Evolutionary conservation across 805 yeast species (phyloP).

Genomic region (Isabelozyma heimii): DNA sequence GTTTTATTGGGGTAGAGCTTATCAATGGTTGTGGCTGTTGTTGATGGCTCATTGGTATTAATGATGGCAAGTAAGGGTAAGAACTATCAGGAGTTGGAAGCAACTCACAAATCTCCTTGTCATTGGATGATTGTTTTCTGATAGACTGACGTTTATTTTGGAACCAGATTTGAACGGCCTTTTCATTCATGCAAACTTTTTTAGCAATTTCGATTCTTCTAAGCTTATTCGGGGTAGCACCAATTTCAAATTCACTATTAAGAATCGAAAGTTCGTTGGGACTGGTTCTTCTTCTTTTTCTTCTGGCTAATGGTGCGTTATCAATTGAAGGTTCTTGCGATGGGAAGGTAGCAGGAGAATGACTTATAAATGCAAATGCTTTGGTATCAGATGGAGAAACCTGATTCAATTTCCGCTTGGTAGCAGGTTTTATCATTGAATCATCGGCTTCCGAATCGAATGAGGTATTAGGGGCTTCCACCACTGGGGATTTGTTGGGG

Average conservation of each 20-base stretch:
- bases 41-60: not conserved
- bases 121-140: slow-evolving; percentile 45
- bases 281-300: slow-evolving; percentile 93
- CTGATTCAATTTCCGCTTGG: not conserved
- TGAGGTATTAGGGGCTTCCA: slow-evolving; percentile 6
- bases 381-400: slow-evolving; percentile 16
- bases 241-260: slow-evolving; percentile 72
- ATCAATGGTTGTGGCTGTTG: slow-evolving; percentile 8
- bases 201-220: slow-evolving; percentile 77
- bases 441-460: slow-evolving; percentile 2
- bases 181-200: slow-evolving; percentile 89
- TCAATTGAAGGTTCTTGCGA: slow-evolving; percentile 80
- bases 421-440: slow-evolving; percentile 1
- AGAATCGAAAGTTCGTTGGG: slow-evolving; percentile 80
- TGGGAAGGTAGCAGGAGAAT: slow-evolving; percentile 86
- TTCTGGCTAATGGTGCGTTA: slow-evolving; percentile 87
- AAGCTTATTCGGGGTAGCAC: slow-evolving; percentile 77
- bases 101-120: slow-evolving; percentile 40
- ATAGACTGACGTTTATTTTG: slow-evolving; percentile 90
- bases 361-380: slow-evolving; percentile 85
- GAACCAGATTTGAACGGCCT: slow-evolving; percentile 98
- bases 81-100: slow-evolving; percentile 35
- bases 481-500: slow-evolving; percentile 6
- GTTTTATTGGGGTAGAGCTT: slow-evolving; percentile 25
- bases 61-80: not conserved